Evolutionary conservation across 2,329 filamentous ascomycete genomes (phyloP).

Genomic region (Chrysoporthe deuterocubensis): DNA sequence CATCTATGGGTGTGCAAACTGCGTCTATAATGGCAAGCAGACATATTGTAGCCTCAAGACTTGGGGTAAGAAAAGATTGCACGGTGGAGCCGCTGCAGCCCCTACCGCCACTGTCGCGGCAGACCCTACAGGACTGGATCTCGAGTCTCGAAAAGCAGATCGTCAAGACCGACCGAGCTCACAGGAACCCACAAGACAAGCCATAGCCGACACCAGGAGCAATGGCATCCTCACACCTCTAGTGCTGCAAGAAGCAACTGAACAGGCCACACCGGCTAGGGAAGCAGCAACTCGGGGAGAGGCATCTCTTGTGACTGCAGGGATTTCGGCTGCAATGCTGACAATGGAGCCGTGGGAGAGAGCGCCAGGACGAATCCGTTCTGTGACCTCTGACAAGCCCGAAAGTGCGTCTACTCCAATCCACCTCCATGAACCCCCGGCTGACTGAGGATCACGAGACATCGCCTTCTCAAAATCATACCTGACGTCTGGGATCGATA

Average conservation of each 20-base stretch:
- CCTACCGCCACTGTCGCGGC: neutral
- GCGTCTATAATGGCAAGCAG: conserved; percentile 20
- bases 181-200: neutral
- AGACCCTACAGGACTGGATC: neutral
- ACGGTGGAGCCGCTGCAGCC: neutral
- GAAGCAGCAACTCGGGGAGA: no score
- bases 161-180: neutral
- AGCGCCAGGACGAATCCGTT: conserved; percentile 9
- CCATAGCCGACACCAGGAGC: neutral
- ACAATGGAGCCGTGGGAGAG: conserved; percentile 10
- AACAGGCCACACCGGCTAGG: neutral
- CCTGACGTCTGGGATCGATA: conserved; percentile 31
- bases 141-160: neutral
- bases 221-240: neutral
- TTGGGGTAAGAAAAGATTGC: neutral
- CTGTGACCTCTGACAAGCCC: neutral
- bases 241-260: neutral
- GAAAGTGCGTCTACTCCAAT: neutral
- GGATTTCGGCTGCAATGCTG: neutral
- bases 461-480: conserved; percentile 40
- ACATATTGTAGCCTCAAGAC: conserved; percentile 19
- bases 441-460: conserved; percentile 29
- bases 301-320: neutral
- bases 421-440: neutral
- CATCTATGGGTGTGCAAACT: conserved; percentile 21